Conservation (phyloP, 257 asterid species). For the Nyctanthes arbortristis region DNA sequence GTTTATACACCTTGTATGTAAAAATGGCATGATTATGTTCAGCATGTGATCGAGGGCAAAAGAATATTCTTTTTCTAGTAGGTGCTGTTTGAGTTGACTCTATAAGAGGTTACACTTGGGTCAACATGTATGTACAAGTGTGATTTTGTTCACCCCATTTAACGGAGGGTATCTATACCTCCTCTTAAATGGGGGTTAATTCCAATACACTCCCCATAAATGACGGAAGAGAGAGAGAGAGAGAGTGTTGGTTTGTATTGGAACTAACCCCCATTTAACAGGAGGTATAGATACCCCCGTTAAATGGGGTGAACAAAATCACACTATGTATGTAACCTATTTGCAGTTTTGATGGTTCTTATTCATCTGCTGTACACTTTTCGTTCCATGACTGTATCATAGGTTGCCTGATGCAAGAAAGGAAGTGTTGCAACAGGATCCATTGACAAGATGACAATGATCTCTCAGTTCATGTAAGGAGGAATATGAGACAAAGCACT, state of each 20-base stretch:
- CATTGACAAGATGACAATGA: neutral
- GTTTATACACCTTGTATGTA: neutral
- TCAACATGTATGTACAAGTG: neutral
- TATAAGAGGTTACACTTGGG: neutral
- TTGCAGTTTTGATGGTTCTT: neutral
- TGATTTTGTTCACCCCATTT: too few relatives aligned
- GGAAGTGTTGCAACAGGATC: neutral
- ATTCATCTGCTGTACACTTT: neutral
- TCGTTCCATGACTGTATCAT: neutral
- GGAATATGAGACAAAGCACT: neutral
- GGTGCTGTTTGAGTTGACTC: neutral
- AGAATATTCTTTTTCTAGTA: neutral
- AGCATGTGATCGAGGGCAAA: neutral
- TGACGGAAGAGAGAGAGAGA: too few relatives aligned
- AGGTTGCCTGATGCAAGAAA: neutral
- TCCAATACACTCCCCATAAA: too few relatives aligned
- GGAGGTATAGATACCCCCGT: too few relatives aligned
- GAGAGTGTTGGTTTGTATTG: too few relatives aligned
- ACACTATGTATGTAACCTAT: neutral
- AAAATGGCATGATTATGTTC: neutral
- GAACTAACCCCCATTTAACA: too few relatives aligned
- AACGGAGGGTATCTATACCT: too few relatives aligned
- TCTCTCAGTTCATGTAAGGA: neutral
- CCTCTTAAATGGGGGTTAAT: too few relatives aligned
- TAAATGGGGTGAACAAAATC: too few relatives aligned